phyloP scores from a whole-genome alignment of 1,284 basidiomycete genomes.

The Moniliella sp. region DNA sequence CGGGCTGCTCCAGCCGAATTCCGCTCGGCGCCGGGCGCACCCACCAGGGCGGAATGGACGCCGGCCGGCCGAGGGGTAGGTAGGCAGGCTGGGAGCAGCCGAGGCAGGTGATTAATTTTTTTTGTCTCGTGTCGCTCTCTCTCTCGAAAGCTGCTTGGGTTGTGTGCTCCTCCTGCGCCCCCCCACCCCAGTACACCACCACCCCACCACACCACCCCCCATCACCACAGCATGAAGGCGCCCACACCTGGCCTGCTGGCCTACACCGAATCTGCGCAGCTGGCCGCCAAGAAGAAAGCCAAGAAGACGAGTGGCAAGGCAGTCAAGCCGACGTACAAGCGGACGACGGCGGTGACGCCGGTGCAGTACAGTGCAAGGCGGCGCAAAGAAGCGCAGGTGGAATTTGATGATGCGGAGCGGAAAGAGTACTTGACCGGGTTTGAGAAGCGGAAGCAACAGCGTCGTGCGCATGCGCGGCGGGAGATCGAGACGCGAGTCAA shows the following conservation, averaged over 20 bases:
- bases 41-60: too few relatives aligned
- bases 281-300: too few relatives aligned
- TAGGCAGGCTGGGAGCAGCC: too few relatives aligned
- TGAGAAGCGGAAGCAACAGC: conserved; percentile 24
- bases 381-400: conserved; percentile 2
- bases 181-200: background rate
- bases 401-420: conserved; percentile 24
- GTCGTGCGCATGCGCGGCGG: conserved; percentile 4
- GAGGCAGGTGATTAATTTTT: too few relatives aligned
- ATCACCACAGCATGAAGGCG: background rate
- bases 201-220: too few relatives aligned
- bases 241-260: too few relatives aligned
- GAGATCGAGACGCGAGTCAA: conserved; percentile 7
- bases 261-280: conserved; percentile 8
- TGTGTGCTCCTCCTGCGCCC: background rate
- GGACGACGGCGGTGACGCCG: conserved; percentile 1
- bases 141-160: too few relatives aligned
- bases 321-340: too few relatives aligned
- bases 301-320: too few relatives aligned
- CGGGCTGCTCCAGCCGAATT: too few relatives aligned
- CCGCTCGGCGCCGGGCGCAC: too few relatives aligned
- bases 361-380: background rate
- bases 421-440: conserved; percentile 28
- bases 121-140: background rate
- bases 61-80: too few relatives aligned